phyloP scores from a whole-genome alignment of 2,329 filamentous ascomycete species.

The Botrytis porri region DNA sequence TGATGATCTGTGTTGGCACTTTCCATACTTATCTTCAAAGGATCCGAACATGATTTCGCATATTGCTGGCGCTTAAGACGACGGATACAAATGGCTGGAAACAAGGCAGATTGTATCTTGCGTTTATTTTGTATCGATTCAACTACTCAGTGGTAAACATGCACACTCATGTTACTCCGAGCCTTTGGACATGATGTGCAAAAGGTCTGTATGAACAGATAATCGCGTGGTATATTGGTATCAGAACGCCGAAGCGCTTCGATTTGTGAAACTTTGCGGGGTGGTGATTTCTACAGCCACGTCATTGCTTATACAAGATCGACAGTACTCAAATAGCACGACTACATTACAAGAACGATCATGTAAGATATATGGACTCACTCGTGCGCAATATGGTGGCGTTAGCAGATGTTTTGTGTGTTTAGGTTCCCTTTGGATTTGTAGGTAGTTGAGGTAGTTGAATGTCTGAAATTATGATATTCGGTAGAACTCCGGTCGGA shows the following conservation, averaged over 20 bases:
- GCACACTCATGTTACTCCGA: neutral
- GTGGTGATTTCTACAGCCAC: neutral
- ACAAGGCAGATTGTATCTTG: neutral
- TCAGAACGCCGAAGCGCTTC: neutral
- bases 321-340: neutral
- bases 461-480: neutral
- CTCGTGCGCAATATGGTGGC: neutral
- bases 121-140: neutral
- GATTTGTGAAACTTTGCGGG: neutral
- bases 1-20: neutral
- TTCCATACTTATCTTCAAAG: neutral
- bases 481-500: neutral
- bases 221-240: neutral
- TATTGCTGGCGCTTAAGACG: neutral
- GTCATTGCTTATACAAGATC: neutral
- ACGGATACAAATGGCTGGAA: neutral
- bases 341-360: neutral
- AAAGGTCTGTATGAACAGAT: neutral
- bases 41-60: neutral
- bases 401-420: neutral
- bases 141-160: neutral
- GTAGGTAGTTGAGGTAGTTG: too few relatives aligned
- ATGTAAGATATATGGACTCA: neutral
- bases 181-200: neutral
- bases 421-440: neutral